Evolutionary conservation across 2,329 filamentous ascomycete species (phyloP).

Genomic region (Aspergillus japonicus): DNA sequence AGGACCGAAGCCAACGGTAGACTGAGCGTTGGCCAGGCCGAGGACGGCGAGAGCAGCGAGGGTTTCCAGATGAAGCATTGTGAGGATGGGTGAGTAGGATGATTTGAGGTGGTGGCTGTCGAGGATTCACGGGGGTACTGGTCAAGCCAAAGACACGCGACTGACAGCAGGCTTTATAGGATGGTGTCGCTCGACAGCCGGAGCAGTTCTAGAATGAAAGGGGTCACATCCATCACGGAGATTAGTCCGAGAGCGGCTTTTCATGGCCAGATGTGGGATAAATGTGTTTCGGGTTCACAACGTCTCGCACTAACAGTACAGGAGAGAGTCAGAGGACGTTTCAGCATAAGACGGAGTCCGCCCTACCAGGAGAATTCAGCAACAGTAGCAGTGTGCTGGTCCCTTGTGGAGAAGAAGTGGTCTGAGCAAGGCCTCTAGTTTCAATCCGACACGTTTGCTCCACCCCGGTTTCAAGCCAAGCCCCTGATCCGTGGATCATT

Average conservation of each 20-base stretch:
- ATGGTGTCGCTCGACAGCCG: not conserved
- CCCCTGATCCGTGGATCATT: not conserved
- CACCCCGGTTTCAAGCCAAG: not conserved
- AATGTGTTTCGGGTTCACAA: not conserved
- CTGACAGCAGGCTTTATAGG: not conserved
- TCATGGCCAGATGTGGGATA: not conserved
- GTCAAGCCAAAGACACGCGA: not conserved
- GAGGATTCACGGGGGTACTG: not conserved
- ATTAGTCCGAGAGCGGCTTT: not conserved
- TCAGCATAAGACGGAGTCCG: not conserved
- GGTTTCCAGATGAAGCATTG: slow-evolving; percentile 1
- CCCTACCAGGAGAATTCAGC: not conserved
- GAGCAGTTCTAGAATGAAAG: not conserved
- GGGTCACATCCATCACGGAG: not conserved
- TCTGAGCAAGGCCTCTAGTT: slow-evolving; percentile 1
- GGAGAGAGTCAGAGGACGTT: not conserved
- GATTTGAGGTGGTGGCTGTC: not conserved
- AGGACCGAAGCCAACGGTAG: slow-evolving; percentile 30
- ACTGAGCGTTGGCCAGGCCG: slow-evolving; percentile 14
- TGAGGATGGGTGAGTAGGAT: not conserved
- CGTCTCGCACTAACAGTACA: not conserved
- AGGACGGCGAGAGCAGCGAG: slow-evolving; percentile 18
- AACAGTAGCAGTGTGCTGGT: not conserved
- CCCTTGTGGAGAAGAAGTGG: not conserved
- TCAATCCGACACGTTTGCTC: slow-evolving; percentile 2